Evolutionary conservation across 768 basidiomycete genomes (phyloP), one percentile per base, ranked within the genome.

Genomic region (Psilocybe azurescens): DNA sequence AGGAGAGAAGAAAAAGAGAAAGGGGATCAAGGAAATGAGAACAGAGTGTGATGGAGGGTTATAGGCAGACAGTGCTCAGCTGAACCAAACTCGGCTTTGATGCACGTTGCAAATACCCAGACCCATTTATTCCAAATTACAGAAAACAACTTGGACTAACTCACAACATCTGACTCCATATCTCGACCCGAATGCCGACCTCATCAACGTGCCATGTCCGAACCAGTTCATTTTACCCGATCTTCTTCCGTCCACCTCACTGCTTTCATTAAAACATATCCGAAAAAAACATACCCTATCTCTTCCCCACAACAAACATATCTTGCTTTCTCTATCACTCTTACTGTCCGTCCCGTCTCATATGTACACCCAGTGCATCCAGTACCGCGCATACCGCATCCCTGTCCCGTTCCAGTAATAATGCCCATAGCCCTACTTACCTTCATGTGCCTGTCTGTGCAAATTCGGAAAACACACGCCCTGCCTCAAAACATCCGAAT

Each of bases 141-240:
- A 60, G 36, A 54, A 54, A 38, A 38, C 53, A 54, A 57, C 52
- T 57, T 67, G 24, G 24, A 49, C 58, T 50, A 60, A 57, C 59
- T 59, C 47, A 32, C 41, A 44, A 48, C 67, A 67, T 63, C 56
- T 65, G 67, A 68, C 67, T 67, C 67, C 53, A 62, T 63, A 65
- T 65, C 61, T 65, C 67, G 67, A 67, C 61, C 67, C 67, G 67
- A 68, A 58, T 68, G 58, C 67, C 65, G 67, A 68, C 52, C 33
- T 11, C 33, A 7, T 36, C 33, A 36, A 36, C 33, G 33, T 36
- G 33, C 33, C 33, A 36, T 11, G 59, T 49, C 60, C 52, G 62
- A 63, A 56, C 62, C 53, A 38, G 62, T 63, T 63, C 62, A 13
- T 41, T 63, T 54, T 33, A 10, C 44, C 62, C 62, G 62, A 64